These are phyloP conservation scores for Yarrowia sp. DNA, from an alignment of 805 yeast genomes.

Conservation along the genomic window DNA sequence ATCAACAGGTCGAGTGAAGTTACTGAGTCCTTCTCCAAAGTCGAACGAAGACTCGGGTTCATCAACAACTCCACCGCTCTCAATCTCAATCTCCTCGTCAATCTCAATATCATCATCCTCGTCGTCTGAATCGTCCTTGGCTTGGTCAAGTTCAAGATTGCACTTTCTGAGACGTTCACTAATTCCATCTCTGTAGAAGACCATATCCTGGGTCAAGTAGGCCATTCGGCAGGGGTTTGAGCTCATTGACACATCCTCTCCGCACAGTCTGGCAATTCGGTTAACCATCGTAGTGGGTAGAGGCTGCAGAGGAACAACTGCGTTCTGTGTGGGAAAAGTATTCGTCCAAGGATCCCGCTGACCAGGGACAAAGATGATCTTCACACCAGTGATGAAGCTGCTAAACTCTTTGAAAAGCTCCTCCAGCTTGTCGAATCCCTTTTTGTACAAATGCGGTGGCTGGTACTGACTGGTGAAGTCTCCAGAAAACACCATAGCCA, in stretches of 20 bases:
- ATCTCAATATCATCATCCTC: conserved; percentile 44
- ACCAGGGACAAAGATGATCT: conserved; percentile 83
- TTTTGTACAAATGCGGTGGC: conserved; percentile 59
- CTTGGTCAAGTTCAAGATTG: conserved; percentile 60
- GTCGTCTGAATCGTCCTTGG: conserved; percentile 48
- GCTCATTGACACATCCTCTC: conserved; percentile 61
- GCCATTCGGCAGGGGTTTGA: conserved; percentile 82
- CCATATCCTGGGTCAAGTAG: conserved; percentile 85
- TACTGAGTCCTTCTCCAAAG: conserved; percentile 4
- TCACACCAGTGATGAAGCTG: conserved; percentile 57
- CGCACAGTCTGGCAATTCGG: conserved; percentile 64
- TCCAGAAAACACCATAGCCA: conserved; percentile 80
- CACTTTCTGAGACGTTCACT: conserved; percentile 74
- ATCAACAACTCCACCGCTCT: neutral
- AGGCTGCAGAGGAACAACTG: conserved; percentile 63
- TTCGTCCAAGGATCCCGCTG: conserved; percentile 88
- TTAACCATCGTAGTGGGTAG: conserved; percentile 65
- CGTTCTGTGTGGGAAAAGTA: conserved; percentile 52
- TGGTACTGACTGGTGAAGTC: conserved; percentile 76
- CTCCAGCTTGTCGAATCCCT: conserved; percentile 77
- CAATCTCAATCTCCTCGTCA: neutral
- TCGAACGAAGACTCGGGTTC: conserved; percentile 2
- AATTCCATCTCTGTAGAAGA: conserved; percentile 73
- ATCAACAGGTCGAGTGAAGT: conserved; percentile 13
- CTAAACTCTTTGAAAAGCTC: conserved; percentile 67